phyloP scores from a whole-genome alignment of 208 protist genomes.

The Trypanosoma mega region DNA sequence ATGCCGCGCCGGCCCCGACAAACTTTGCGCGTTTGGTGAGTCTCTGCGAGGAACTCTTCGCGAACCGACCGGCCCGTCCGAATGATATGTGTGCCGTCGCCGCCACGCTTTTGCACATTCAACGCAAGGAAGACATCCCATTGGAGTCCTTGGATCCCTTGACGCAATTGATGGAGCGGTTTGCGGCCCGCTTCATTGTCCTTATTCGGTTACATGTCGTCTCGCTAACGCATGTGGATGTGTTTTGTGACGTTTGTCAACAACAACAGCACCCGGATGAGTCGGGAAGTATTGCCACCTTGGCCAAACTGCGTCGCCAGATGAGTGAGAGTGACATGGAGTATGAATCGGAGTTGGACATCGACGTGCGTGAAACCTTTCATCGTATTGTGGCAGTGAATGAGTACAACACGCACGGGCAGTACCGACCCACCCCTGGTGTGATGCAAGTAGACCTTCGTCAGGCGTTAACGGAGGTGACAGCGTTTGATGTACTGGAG shows the following conservation, averaged over 20 bases:
- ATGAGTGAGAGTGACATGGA: conserved; percentile 37
- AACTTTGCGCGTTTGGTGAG: conserved; percentile 17
- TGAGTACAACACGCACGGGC: conserved; percentile 45
- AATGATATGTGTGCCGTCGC: conserved; percentile 61
- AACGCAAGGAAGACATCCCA: conserved; percentile 44
- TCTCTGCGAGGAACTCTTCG: conserved; percentile 24
- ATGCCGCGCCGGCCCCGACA: conserved; percentile 21
- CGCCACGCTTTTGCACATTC: conserved; percentile 32
- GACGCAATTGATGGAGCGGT: conserved; percentile 46
- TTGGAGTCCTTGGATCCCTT: conserved; percentile 58
- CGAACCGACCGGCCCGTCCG: conserved; percentile 33
- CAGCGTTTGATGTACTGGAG: conserved; percentile 58
- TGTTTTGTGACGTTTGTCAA: conserved; percentile 38
- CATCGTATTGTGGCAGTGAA: conserved; percentile 48
- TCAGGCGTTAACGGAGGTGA: conserved; percentile 50
- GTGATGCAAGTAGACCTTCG: conserved; percentile 69
- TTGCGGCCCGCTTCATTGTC: conserved; percentile 40
- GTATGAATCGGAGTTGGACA: conserved; percentile 56
- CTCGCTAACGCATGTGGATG: conserved; percentile 47
- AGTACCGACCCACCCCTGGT: conserved; percentile 60
- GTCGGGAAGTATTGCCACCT: conserved; percentile 30
- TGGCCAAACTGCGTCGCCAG: conserved; percentile 24
- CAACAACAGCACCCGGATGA: conserved; percentile 59
- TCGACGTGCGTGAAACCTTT: conserved; percentile 76
- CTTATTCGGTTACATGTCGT: conserved; percentile 52